Base-by-base conservation (phyloP, 1,284 basidiomycete species). In the Filobasidium uniguttulatum region DNA sequence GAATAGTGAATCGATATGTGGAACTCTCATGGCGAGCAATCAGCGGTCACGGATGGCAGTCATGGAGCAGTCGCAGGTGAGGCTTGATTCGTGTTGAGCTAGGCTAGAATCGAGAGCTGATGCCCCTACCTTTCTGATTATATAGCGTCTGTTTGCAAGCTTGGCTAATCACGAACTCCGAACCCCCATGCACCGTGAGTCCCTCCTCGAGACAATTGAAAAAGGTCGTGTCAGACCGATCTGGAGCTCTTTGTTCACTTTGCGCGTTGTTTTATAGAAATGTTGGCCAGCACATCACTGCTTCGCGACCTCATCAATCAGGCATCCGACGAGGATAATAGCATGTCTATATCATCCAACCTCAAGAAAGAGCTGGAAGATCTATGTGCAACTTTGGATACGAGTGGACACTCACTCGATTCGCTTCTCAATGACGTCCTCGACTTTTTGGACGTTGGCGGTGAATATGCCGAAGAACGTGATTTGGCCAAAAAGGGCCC, bases 381-480 rank as follows among this genome's bases (percentile, higher is more conserved):
- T 4, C 56, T 59, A 7, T 51, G 60, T 29, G 59, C 60, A 9
- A 55, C 56, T 35, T 56, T 61, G 33, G 60, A 60, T 28, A 29
- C 55, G 6, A 60, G 57, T 46, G 60, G 60, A 19, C 37, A 49
- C 1, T 49, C 60, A 7, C 48, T 63, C 8, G 55, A 47, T 14
- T 58, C 9, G 48, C 41, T 48, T 19, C 44, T 46, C 22, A 59
- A 60, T 36, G 60, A 60, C 37, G 58, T 63, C 33, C 59, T 60
- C 45, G 59, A 60, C 44, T 60, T 57, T 15, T 55, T 63, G 3
- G 61, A 63, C 46, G 56, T 63, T 12, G 59, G 61, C n/a, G 57
- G 56, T 7, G 52, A 49, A 30, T 38, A 40, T 19, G 46, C 49
- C 19, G 53, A 50, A 28, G 33, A 50, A 40, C 48, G 36, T 3